Conservation (phyloP, 176 grass and related monocot species). For the Carex parvula region DNA sequence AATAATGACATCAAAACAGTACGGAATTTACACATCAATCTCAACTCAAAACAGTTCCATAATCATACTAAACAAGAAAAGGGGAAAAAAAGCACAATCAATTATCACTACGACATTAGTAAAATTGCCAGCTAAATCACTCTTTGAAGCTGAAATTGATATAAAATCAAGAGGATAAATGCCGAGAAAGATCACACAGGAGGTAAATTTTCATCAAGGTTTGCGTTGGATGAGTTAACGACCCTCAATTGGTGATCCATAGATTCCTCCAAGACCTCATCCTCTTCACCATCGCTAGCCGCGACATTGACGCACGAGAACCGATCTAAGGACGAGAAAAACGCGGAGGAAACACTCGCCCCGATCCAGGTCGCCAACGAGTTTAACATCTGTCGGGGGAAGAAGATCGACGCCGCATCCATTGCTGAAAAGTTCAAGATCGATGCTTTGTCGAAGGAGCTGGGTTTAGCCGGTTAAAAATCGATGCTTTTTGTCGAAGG, state of each 20-base stretch:
- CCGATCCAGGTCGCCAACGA: slow-evolving; percentile 4
- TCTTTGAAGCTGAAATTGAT: slow-evolving; percentile 13
- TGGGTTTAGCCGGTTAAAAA: neutral
- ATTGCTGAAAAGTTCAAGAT: neutral
- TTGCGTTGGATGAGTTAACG: neutral
- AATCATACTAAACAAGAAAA: neutral
- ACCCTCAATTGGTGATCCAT: neutral
- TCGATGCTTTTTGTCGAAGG: neutral
- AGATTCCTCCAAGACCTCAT: neutral
- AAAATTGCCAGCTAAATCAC: neutral
- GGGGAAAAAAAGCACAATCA: neutral
- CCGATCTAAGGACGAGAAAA: slow-evolving; percentile 32
- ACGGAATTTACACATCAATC: slow-evolving; percentile 23
- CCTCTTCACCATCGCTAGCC: slow-evolving; percentile 21
- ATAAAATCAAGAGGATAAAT: neutral
- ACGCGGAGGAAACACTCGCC: slow-evolving; percentile 29
- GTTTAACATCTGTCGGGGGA: slow-evolving; percentile 15
- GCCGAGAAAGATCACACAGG: slow-evolving; percentile 3
- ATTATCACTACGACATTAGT: slow-evolving; percentile 12
- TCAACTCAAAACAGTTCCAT: slow-evolving; percentile 10
- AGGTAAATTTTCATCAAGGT: slow-evolving; percentile 19
- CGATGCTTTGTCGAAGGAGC: neutral
- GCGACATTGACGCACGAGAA: slow-evolving; percentile 32
- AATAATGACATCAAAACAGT: slow-evolving; percentile 7
- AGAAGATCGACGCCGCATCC: slow-evolving; percentile 22